Evolutionary conservation across 768 basidiomycete genomes (phyloP).

Genomic region (Hirschioporus abietinus): DNA sequence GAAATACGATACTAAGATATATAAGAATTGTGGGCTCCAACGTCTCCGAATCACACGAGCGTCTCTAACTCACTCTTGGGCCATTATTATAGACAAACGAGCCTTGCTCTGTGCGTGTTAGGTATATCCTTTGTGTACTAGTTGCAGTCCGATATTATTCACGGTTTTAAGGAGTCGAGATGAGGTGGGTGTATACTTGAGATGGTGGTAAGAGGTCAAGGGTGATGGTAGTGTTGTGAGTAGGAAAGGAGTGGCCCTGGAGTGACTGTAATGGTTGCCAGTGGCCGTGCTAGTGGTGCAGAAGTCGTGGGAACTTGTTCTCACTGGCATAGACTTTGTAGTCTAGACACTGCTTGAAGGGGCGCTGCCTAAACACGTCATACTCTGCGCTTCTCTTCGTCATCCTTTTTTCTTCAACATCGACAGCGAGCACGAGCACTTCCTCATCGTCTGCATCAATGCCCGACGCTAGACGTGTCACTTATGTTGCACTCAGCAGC

Average conservation of each 20-base stretch:
- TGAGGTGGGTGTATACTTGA: neutral
- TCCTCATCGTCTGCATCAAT: constrained; percentile 15
- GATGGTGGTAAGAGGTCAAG: neutral
- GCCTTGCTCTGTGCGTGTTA: neutral
- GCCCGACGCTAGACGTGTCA: constrained; percentile 16
- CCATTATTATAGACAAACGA: neutral
- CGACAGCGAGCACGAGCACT: neutral
- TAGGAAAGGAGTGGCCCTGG: neutral
- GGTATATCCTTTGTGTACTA: neutral
- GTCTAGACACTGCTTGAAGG: neutral
- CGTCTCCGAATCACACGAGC: neutral
- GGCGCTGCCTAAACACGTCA: neutral
- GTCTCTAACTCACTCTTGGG: neutral
- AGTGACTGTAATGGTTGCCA: neutral
- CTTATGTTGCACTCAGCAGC: constrained; percentile 37
- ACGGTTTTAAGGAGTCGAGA: neutral
- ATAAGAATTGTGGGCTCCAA: neutral
- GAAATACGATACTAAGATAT: neutral
- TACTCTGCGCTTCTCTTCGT: neutral
- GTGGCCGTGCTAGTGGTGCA: neutral
- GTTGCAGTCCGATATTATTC: neutral
- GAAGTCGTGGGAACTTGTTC: neutral
- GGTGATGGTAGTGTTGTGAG: neutral
- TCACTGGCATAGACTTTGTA: neutral
- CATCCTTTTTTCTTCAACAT: neutral